Evolutionary conservation across 495 filamentous ascomycete species (phyloP).

Genomic region (Aspergillus olivimuriae): DNA sequence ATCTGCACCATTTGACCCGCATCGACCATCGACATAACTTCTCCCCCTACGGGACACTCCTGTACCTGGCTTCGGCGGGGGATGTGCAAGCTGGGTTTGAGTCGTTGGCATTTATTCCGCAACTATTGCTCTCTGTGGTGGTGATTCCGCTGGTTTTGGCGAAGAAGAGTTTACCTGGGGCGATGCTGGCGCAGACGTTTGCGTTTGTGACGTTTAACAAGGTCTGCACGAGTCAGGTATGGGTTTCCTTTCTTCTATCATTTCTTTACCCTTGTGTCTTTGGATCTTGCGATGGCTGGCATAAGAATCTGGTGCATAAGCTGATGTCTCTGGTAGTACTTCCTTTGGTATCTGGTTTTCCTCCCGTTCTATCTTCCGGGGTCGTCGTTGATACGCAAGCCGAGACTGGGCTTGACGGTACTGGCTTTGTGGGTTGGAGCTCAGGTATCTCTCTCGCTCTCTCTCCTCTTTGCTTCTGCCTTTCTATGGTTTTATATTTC

Average conservation of each 20-base stretch:
- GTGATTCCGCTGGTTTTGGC: constrained; percentile 73
- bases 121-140: constrained; percentile 69
- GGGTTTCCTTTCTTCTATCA: constrained; percentile 6
- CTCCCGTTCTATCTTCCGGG: constrained; percentile 83
- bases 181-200: constrained; percentile 99
- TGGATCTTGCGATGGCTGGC: not conserved
- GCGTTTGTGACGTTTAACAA: constrained; percentile 98
- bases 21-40: constrained; percentile 98
- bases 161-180: constrained; percentile 71
- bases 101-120: constrained; percentile 80
- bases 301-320: constrained; percentile 4
- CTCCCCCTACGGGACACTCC: constrained; percentile 86
- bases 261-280: not conserved
- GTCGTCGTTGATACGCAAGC: constrained; percentile 60
- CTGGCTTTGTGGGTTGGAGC: constrained; percentile 63
- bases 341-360: constrained; percentile 94
- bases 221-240: constrained; percentile 94
- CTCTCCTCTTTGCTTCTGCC: not conserved
- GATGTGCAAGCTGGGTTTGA: constrained; percentile 52
- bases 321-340: constrained; percentile 59
- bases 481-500: not conserved
- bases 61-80: constrained; percentile 72
- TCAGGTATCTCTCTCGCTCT: constrained; percentile 37
- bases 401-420: constrained; percentile 54
- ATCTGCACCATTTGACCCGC: constrained; percentile 83